Percentiles rank a stretch among this genome's conserved stretches.
Conservation (phyloP, 352 stramenopile species). For the Globisporangium carolinianum region DNA sequence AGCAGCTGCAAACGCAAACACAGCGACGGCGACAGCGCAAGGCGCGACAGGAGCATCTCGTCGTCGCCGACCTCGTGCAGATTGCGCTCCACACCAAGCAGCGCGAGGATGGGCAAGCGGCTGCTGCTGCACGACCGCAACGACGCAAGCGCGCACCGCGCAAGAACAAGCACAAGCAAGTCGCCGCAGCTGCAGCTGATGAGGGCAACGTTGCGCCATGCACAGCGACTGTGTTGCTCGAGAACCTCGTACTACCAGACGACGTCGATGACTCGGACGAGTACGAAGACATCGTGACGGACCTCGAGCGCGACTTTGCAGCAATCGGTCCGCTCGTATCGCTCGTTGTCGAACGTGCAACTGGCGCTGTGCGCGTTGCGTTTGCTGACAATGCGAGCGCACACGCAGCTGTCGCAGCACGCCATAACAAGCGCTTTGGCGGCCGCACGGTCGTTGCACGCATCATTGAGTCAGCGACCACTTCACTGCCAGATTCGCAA, state of each 20-base stretch:
- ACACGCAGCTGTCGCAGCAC: slow-evolving; percentile 8
- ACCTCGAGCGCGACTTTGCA: slow-evolving; percentile 12
- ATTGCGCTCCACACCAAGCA: slow-evolving; percentile 2
- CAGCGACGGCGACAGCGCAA: not conserved
- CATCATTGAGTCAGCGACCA: not conserved
- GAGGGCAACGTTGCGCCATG: too few species aligned
- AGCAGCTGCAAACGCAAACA: not conserved
- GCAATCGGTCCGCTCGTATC: not conserved
- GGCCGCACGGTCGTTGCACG: slow-evolving; percentile 17
- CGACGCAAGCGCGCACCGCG: slow-evolving; percentile 8
- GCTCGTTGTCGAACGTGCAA: slow-evolving; percentile 10
- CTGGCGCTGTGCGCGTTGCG: slow-evolving; percentile 12
- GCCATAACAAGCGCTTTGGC: slow-evolving; percentile 29
- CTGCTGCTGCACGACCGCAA: slow-evolving; percentile 1
- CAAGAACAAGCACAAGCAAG: not conserved
- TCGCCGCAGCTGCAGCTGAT: too few species aligned
- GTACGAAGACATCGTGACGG: slow-evolving; percentile 29
- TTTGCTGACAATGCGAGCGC: slow-evolving; percentile 15
- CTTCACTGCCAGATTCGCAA: too few species aligned
- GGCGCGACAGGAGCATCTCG: not conserved
- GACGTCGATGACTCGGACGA: slow-evolving; percentile 55
- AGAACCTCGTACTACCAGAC: slow-evolving; percentile 26
- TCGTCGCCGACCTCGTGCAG: slow-evolving; percentile 4
- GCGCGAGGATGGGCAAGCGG: not conserved
- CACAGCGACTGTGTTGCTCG: not conserved